Percentiles rank a stretch among this genome's conserved stretches.
These are phyloP conservation scores for Nitzschia sp. DNA, from an alignment of 108 stramenopile species.

Conservation along the genomic window DNA sequence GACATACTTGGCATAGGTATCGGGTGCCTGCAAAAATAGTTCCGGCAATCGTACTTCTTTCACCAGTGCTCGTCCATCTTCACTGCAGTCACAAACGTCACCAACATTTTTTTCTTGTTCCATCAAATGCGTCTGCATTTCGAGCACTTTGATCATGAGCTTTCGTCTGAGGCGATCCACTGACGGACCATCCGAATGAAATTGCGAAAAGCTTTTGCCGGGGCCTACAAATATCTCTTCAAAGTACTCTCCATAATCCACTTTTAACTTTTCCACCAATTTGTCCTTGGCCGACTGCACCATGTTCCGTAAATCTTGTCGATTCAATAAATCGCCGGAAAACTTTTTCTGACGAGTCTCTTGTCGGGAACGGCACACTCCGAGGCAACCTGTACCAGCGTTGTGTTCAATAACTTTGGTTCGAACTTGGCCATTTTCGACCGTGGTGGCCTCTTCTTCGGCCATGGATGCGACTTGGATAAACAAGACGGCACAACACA, in stretches of 20 bases:
- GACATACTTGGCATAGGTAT: slow-evolving; percentile 26
- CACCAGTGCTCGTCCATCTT: neutral
- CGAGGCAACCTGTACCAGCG: neutral
- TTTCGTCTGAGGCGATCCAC: slow-evolving; percentile 33
- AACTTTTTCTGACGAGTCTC: slow-evolving; percentile 7
- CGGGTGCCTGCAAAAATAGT: neutral
- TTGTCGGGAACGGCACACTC: neutral
- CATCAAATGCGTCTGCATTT: slow-evolving; percentile 13
- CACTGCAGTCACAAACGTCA: neutral
- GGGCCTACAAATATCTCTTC: slow-evolving; percentile 32
- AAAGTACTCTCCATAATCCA: slow-evolving; percentile 43
- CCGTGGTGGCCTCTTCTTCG: neutral
- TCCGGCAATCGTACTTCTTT: neutral
- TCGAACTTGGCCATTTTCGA: neutral
- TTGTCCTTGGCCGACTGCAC: slow-evolving; percentile 18
- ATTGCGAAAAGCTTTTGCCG: neutral
- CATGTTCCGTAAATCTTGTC: neutral
- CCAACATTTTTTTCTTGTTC: neutral
- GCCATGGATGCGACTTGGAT: neutral
- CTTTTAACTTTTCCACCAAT: slow-evolving; percentile 16
- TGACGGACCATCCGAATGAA: slow-evolving; percentile 18
- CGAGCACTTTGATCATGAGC: slow-evolving; percentile 43
- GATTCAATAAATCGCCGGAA: slow-evolving; percentile 24
- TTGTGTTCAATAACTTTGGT: neutral
- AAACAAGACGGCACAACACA: neutral